Base-by-base conservation (phyloP, 441 rosid species). In the Euphorbia celastroides region DNA sequence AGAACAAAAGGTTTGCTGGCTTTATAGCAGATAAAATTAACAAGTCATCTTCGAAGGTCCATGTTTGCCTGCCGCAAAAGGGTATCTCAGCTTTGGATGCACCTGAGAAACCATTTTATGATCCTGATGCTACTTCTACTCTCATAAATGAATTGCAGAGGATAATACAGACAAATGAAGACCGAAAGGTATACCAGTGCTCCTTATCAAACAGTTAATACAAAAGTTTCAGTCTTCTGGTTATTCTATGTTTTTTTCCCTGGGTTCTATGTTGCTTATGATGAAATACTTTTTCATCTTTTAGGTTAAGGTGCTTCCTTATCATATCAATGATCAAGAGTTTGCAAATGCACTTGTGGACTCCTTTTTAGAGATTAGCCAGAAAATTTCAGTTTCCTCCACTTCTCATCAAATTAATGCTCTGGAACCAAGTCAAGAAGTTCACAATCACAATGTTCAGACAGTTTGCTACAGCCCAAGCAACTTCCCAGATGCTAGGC, bases 11-110 rank as follows among this genome's bases (percentile, higher is more conserved):
- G n/a, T 78, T 88, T 72, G 95, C 98, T 51, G 70, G 61, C 27
- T 90, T 93, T 74, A 87, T 93, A 70, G 93, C 96, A 9, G 79
- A 84, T 69, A 90, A 93, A 75, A 66, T 93, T 56, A 91, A 90
- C 75, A 85, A 82, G 59, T 86, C 87, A 60, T 74, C 87, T 42
- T 83, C 93, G 60, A 88, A 81, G 76, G 64, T 93, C 34, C 28
- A 66, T 69, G 80, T 88, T 70, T 89, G 96, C 82, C 79, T 93
- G 61, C 95, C 99, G 23, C 79, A 83, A 77, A 82, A 80, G 68
- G 99, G 96, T 65, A 65, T 93, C 61, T 89, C 99, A 59, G 93
- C 90, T 64, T 75, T 93, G 78, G 99, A 90, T 84, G 86, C 89
- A 60, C 87, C 81, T 19, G 89, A 83, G 61, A 82, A 72, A 74